Conservation (phyloP, 805 yeast genomes). For the Wickerhamomyces ciferrii region DNA sequence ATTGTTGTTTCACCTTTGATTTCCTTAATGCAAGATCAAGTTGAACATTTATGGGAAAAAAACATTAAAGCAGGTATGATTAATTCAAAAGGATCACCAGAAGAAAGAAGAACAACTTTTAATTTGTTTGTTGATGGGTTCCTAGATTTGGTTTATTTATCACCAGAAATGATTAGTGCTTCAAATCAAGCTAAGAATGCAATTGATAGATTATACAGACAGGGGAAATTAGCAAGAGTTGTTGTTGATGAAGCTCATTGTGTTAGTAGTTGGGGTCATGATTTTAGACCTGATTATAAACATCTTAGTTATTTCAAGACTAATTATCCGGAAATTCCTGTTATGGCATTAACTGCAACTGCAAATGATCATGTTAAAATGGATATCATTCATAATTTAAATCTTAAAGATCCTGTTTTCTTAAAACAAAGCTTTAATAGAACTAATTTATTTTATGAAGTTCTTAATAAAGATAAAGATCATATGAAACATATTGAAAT, state of each 20-base stretch:
- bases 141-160: constrained; percentile 74
- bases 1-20: constrained; percentile 92
- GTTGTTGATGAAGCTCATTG: constrained; percentile 98
- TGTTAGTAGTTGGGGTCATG: constrained; percentile 98
- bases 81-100: constrained; percentile 64
- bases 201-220: constrained; percentile 50
- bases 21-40: constrained; percentile 97
- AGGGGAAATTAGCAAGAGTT: constrained; percentile 65
- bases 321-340: constrained; percentile 74
- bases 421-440: constrained; percentile 91
- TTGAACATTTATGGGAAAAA: constrained; percentile 64
- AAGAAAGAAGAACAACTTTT: constrained; percentile 59
- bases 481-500: constrained; percentile 51
- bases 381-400: constrained; percentile 79
- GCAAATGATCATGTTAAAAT: constrained; percentile 86
- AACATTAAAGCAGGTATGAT: constrained; percentile 84
- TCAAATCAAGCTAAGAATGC: constrained; percentile 64
- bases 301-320: constrained; percentile 67
- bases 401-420: constrained; percentile 54
- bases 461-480: constrained; percentile 56
- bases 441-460: constrained; percentile 76
- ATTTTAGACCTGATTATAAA: constrained; percentile 93
- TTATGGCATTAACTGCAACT: constrained; percentile 96
- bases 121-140: constrained; percentile 59
- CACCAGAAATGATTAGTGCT: constrained; percentile 91